A percentile compares a stretch with the other conserved stretches of the same genome.
Evolutionary conservation across 2,329 filamentous ascomycete species (phyloP).

Genomic region (Metarhizium robertsii): DNA sequence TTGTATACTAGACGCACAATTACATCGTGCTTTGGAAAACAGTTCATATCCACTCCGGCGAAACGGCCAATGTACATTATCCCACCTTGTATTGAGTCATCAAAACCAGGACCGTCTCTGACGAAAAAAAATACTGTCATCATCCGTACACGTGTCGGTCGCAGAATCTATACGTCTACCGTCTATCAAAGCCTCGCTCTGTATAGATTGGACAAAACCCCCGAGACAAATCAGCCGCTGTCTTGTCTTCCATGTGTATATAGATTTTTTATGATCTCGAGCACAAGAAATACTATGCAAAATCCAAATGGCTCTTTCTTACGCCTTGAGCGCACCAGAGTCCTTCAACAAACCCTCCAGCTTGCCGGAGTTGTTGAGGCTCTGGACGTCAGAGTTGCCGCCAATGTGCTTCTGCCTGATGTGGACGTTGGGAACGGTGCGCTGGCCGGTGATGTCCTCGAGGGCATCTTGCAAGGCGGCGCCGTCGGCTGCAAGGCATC

Average conservation of each 20-base stretch:
- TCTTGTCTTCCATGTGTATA: not conserved
- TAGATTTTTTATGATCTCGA: not conserved
- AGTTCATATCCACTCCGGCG: not conserved
- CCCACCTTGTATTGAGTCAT: not conserved
- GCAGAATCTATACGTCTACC: not conserved
- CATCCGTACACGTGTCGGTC: not conserved
- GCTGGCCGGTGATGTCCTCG: constrained; percentile 68
- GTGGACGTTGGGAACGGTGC: constrained; percentile 92
- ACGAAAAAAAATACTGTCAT: not conserved
- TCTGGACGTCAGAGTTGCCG: constrained; percentile 79
- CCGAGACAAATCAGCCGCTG: constrained; percentile 2
- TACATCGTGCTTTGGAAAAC: not conserved
- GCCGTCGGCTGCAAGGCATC: constrained; percentile 60
- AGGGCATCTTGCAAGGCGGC: constrained; percentile 75
- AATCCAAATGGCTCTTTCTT: constrained; percentile 15
- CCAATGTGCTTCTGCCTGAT: constrained; percentile 88
- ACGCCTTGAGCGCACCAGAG: constrained; percentile 33
- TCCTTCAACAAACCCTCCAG: constrained; percentile 31
- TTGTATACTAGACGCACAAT: constrained; percentile 2
- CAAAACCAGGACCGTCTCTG: not conserved
- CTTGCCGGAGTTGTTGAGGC: constrained; percentile 39
- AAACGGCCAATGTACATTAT: not conserved
- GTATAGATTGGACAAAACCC: not conserved
- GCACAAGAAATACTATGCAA: not conserved
- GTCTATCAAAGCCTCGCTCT: constrained; percentile 5